Evolutionary conservation across 139 green algal genomes (phyloP).

Genomic region (Pycnococcus provasolii): DNA sequence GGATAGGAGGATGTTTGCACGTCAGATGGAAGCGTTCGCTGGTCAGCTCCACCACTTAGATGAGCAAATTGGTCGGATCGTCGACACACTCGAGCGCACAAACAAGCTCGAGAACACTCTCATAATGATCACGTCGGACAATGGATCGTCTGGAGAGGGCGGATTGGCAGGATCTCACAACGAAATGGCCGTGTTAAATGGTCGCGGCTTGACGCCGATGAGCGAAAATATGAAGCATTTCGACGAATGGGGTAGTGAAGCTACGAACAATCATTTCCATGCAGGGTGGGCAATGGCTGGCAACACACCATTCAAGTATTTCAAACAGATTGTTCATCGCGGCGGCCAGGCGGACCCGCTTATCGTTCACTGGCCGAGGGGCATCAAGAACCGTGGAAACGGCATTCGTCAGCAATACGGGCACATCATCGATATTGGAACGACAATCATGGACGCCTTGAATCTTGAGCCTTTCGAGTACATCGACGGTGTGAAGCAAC

Average conservation of each 20-base stretch:
- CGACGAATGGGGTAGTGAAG: neutral
- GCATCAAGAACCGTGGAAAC: neutral
- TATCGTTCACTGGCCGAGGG: neutral
- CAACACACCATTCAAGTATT: neutral
- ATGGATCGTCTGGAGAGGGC: neutral
- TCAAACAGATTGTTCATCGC: neutral
- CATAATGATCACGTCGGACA: neutral
- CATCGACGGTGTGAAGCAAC: neutral
- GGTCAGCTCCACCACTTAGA: neutral
- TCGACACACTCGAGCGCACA: neutral
- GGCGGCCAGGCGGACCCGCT: neutral
- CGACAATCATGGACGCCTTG: neutral
- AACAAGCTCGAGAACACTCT: neutral
- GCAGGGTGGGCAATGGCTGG: neutral
- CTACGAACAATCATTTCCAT: neutral
- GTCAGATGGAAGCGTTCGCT: neutral
- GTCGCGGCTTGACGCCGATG: neutral
- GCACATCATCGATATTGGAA: neutral
- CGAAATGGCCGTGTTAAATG: neutral
- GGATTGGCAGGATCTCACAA: neutral
- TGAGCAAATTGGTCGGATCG: slow-evolving; percentile 1
- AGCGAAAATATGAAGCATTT: neutral
- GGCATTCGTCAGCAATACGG: neutral
- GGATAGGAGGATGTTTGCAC: neutral
- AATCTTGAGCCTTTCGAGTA: neutral